Percentiles rank a stretch among this genome's conserved stretches.
Conservation (phyloP, 257 asterid species). For the Nicotiana knightiana region DNA sequence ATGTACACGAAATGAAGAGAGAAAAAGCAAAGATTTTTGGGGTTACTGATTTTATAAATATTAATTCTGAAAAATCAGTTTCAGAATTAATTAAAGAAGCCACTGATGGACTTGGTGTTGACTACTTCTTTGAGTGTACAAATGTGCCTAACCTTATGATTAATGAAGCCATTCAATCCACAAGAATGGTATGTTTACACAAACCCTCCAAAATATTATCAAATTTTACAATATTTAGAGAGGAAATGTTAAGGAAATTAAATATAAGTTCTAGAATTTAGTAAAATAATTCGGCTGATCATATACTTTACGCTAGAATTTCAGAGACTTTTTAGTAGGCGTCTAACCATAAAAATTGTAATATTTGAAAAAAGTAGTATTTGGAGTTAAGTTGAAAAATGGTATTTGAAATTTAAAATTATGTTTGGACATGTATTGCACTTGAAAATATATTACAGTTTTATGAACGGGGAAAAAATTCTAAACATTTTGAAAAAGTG, state of each 20-base stretch:
- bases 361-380: too few species aligned
- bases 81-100: slow-evolving; percentile 57
- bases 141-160: slow-evolving; percentile 53
- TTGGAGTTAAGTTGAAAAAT: too few species aligned
- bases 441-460: too few species aligned
- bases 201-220: not conserved
- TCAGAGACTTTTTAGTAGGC: too few species aligned
- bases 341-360: too few species aligned
- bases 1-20: slow-evolving; percentile 45
- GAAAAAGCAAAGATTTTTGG: slow-evolving; percentile 56
- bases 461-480: too few species aligned
- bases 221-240: not conserved
- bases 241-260: not conserved
- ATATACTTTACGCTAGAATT: not conserved
- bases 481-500: too few species aligned
- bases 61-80: slow-evolving; percentile 37
- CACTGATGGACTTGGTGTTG: slow-evolving; percentile 71
- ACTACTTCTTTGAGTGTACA: slow-evolving; percentile 62
- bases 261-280: not conserved
- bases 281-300: not conserved
- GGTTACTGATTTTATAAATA: slow-evolving; percentile 62
- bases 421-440: too few species aligned
- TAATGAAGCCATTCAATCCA: slow-evolving; percentile 60
- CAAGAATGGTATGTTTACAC: slow-evolving; percentile 45
- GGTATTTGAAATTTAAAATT: too few species aligned